phyloP scores from a whole-genome alignment of 192 early-diverging fungal species.

The Gonapodya sp. region DNA sequence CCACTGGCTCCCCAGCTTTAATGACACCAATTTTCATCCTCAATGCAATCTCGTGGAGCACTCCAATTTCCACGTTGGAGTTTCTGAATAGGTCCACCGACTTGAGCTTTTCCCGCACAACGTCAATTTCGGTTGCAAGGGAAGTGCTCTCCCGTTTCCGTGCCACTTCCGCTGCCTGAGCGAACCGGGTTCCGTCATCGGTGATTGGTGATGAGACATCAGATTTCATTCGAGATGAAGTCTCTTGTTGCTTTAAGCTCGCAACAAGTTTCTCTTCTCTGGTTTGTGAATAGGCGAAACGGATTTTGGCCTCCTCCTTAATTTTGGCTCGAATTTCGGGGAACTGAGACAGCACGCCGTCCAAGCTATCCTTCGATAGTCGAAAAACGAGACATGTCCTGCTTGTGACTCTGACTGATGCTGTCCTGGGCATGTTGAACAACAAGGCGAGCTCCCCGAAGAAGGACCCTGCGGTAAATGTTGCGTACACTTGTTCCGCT shows the following conservation, averaged over 20 bases:
- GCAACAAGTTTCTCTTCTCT: constrained; percentile 23
- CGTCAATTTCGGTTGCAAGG: constrained; percentile 36
- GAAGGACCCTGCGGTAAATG: constrained; percentile 39
- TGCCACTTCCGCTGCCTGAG: constrained; percentile 12
- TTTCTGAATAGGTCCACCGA: constrained; percentile 18
- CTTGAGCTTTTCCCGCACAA: constrained; percentile 43
- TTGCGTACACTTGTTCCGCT: constrained; percentile 24
- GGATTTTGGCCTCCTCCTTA: constrained; percentile 29
- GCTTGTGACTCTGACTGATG: constrained; percentile 26
- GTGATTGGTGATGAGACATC: neutral
- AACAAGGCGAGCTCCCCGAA: constrained; percentile 45
- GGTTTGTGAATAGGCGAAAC: constrained; percentile 33
- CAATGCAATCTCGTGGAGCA: constrained; percentile 41
- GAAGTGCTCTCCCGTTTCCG: constrained; percentile 18
- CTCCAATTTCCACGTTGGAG: constrained; percentile 18
- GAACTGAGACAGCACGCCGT: constrained; percentile 28
- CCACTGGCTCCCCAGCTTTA: constrained; percentile 27
- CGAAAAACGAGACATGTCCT: constrained; percentile 31
- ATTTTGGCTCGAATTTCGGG: constrained; percentile 37
- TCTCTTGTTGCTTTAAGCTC: neutral
- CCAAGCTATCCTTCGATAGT: constrained; percentile 31
- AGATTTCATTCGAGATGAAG: neutral
- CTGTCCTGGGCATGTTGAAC: constrained; percentile 35
- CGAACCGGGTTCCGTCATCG: neutral
- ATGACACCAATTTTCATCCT: constrained; percentile 26